A percentile compares a stretch with the other conserved stretches of the same genome.
These are phyloP conservation scores for Sporothrix brunneoviolacea DNA, from an alignment of 2,329 filamentous ascomycete genomes.

Conservation along the genomic window DNA sequence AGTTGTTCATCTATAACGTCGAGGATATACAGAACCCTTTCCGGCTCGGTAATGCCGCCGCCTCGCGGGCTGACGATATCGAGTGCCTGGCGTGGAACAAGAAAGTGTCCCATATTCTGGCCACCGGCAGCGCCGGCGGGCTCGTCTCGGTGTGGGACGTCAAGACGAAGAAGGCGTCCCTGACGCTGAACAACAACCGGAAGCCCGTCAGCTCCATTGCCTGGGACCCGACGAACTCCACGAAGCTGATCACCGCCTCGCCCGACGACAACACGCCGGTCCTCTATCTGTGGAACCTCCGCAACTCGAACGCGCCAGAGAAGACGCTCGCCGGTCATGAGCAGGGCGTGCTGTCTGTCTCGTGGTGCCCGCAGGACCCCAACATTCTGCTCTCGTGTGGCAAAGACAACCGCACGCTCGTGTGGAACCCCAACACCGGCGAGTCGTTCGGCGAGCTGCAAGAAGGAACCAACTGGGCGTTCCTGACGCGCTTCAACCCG, in stretches of 20 bases:
- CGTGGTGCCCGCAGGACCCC: slow-evolving; percentile 90
- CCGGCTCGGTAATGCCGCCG: slow-evolving; percentile 70
- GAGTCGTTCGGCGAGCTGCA: slow-evolving; percentile 86
- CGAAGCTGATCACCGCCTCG: slow-evolving; percentile 87
- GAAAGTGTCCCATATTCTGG: slow-evolving; percentile 92
- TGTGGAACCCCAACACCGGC: slow-evolving; percentile 94
- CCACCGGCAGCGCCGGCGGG: slow-evolving; percentile 84
- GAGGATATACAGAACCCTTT: slow-evolving; percentile 85
- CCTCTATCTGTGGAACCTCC: slow-evolving; percentile 88
- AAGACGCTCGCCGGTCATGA: slow-evolving; percentile 85
- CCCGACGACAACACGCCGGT: slow-evolving; percentile 82
- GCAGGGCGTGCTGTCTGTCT: slow-evolving; percentile 84
- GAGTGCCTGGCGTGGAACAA: slow-evolving; percentile 98
- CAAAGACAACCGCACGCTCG: slow-evolving; percentile 91
- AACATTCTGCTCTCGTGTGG: slow-evolving; percentile 87
- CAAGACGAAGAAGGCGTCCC: slow-evolving; percentile 93
- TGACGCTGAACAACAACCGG: slow-evolving; percentile 91
- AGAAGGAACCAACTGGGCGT: slow-evolving; percentile 98
- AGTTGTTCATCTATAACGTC: slow-evolving; percentile 92
- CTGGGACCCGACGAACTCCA: slow-evolving; percentile 94
- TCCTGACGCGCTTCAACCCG: slow-evolving; percentile 90
- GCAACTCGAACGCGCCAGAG: slow-evolving; percentile 94
- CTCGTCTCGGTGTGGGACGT: slow-evolving; percentile 99
- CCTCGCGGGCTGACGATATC: slow-evolving; percentile 87
- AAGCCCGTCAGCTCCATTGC: slow-evolving; percentile 93